phyloP scores from a whole-genome alignment of 2,329 filamentous ascomycete genomes.

The Elsinoe fawcettii region DNA sequence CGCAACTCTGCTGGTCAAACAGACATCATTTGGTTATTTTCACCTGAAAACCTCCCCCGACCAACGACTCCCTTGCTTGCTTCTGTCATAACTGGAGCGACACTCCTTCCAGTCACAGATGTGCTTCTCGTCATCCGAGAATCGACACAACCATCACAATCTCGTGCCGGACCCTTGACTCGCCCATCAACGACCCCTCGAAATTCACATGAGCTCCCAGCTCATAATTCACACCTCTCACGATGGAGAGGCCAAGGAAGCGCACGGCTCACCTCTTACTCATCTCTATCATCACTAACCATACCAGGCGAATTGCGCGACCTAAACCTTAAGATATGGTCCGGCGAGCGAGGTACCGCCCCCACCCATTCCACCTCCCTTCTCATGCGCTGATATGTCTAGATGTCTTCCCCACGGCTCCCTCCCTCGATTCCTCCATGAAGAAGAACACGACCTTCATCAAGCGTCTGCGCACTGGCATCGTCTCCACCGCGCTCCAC shows the following conservation, averaged over 20 bases:
- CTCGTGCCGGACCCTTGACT: constrained; percentile 32
- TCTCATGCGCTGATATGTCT: constrained; percentile 13
- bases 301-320: constrained; percentile 74
- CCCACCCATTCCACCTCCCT: constrained; percentile 18
- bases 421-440: constrained; percentile 82
- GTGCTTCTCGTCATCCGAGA: constrained; percentile 28
- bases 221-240: constrained; percentile 22
- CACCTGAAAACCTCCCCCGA: not conserved
- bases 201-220: constrained; percentile 12
- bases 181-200: constrained; percentile 11
- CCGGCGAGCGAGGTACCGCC: constrained; percentile 69
- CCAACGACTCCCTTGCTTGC: not conserved
- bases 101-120: constrained; percentile 21
- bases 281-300: not conserved
- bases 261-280: constrained; percentile 27
- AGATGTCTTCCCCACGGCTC: constrained; percentile 73
- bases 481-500: constrained; percentile 67
- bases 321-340: constrained; percentile 81
- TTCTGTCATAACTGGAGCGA: not conserved
- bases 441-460: constrained; percentile 99
- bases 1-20: constrained; percentile 6
- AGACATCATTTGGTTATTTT: not conserved
- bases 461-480: constrained; percentile 84
- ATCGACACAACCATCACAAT: constrained; percentile 24
- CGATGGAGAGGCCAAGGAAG: constrained; percentile 45